These are phyloP conservation scores for Aschersonia sp. DNA, from an alignment of 2,329 filamentous ascomycete species.

Conservation along the genomic window DNA sequence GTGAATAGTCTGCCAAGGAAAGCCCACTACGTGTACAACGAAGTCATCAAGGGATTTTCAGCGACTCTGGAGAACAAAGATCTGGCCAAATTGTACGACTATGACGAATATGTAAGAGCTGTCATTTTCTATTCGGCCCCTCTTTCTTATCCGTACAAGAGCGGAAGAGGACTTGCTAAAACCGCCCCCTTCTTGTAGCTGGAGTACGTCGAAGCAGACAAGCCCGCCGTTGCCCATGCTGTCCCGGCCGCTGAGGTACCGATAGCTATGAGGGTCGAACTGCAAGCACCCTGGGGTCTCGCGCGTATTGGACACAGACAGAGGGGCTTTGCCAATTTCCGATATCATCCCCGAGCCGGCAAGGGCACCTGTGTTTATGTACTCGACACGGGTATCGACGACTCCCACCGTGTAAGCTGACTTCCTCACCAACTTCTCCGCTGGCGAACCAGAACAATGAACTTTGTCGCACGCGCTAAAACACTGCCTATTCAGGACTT, in stretches of 20 bases:
- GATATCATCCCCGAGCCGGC: constrained; percentile 23
- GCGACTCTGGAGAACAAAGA: not conserved
- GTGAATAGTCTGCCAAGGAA: not conserved
- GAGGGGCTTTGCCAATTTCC: constrained; percentile 16
- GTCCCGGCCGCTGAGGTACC: constrained; percentile 2
- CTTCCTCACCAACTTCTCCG: not conserved
- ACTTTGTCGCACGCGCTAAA: not conserved
- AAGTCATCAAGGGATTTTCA: not conserved
- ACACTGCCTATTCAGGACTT: constrained; percentile 11
- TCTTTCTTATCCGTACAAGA: not conserved
- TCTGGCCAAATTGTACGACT: not conserved
- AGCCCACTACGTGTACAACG: not conserved
- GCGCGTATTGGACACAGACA: constrained; percentile 17
- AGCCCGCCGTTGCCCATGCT: constrained; percentile 6
- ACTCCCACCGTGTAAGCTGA: constrained; percentile 19
- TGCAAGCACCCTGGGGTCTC: constrained; percentile 13
- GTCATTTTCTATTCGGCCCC: not conserved
- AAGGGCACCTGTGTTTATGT: constrained; percentile 27
- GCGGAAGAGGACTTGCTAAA: too few species aligned
- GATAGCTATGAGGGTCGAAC: constrained; percentile 1
- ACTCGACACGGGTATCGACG: constrained; percentile 28
- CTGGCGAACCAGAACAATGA: not conserved
- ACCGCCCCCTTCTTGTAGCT: constrained; percentile 5
- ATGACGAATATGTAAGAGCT: not conserved
- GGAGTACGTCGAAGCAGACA: constrained; percentile 20